Evolutionary conservation across 768 basidiomycete species (phyloP).

Genomic region (Lentinula sp.): DNA sequence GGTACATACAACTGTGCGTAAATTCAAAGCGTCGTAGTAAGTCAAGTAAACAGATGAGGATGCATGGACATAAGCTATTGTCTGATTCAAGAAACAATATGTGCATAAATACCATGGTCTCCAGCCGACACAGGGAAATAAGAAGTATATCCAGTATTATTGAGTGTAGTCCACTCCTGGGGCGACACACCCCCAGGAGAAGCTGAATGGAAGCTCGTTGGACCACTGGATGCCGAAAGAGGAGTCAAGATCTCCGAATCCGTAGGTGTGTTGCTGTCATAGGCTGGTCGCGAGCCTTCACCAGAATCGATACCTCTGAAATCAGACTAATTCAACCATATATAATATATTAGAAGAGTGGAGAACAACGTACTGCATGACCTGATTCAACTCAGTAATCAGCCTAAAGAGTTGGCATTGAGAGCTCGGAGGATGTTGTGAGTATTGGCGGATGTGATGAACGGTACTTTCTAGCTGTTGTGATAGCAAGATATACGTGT

Average conservation of each 20-base stretch:
- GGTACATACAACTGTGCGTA: neutral
- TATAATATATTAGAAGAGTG: neutral
- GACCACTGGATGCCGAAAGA: conserved; percentile 44
- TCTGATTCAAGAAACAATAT: conserved; percentile 44
- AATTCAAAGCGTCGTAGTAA: neutral
- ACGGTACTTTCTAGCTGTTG: conserved; percentile 59
- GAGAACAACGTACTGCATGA: conserved; percentile 55
- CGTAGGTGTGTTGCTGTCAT: conserved; percentile 54
- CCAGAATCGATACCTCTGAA: conserved; percentile 44
- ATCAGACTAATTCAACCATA: neutral
- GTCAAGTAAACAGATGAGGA: neutral
- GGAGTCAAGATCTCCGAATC: conserved; percentile 61
- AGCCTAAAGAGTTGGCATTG: conserved; percentile 52
- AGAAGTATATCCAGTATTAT: conserved; percentile 53
- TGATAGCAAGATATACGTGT: conserved; percentile 54
- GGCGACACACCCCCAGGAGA: conserved; percentile 40
- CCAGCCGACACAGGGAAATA: conserved; percentile 55
- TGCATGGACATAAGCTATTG: neutral
- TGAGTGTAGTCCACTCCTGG: conserved; percentile 58
- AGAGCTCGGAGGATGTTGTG: conserved; percentile 48
- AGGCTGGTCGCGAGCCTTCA: conserved; percentile 27
- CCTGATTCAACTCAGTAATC: conserved; percentile 53
- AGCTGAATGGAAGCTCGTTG: conserved; percentile 34
- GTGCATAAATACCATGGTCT: conserved; percentile 51
- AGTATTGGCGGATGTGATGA: conserved; percentile 53